Evolutionary conservation across 768 basidiomycete genomes (phyloP).

Genomic region (Austroboletus festivus): DNA sequence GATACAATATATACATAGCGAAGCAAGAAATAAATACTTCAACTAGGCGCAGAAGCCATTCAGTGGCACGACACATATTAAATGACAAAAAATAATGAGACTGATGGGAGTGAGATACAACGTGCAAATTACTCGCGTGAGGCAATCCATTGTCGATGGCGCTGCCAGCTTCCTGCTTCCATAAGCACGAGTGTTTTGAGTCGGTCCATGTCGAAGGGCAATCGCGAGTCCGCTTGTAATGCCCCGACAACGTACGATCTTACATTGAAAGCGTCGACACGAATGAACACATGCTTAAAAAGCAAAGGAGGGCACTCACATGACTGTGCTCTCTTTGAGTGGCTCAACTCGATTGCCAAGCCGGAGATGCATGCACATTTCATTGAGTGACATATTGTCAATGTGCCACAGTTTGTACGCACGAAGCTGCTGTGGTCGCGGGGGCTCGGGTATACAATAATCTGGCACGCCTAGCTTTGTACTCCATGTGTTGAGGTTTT

Average conservation of each 20-base stretch:
- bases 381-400: constrained; percentile 31
- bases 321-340: constrained; percentile 45
- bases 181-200: constrained; percentile 37
- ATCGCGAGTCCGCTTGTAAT: constrained; percentile 35
- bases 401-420: constrained; percentile 47
- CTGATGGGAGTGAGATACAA: no score
- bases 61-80: not conserved
- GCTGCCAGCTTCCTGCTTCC: constrained; percentile 41
- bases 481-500: no score
- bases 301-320: constrained; percentile 30
- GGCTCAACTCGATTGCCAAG: constrained; percentile 34
- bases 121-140: constrained; percentile 17
- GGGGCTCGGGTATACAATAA: constrained; percentile 27
- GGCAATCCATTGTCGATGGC: constrained; percentile 39
- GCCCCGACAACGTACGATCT: constrained; percentile 46
- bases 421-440: constrained; percentile 37
- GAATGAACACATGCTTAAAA: no score
- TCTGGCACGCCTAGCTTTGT: constrained; percentile 13
- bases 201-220: constrained; percentile 35
- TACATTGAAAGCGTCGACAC: no score
- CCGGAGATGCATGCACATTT: constrained; percentile 40
- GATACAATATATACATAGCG: no score
- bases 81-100: no score
- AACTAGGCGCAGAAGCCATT: no score
- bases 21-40: not conserved